Evolutionary conservation across 2,329 filamentous ascomycete species (phyloP).

Genomic region (Didymella keratinophila): DNA sequence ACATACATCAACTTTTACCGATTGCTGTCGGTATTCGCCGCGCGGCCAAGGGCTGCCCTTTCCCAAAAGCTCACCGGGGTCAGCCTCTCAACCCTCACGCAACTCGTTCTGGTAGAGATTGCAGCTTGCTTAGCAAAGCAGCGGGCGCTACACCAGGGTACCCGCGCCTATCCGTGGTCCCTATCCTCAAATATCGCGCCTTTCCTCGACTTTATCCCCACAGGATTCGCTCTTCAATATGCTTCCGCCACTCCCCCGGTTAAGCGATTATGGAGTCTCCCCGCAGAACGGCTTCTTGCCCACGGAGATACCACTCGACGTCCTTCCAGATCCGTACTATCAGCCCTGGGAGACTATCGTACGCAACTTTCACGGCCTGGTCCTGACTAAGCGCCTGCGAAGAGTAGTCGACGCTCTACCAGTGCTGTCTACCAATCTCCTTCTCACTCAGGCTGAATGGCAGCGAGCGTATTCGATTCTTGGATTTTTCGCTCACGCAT

Average conservation of each 20-base stretch:
- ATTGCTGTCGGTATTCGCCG: constrained; percentile 7
- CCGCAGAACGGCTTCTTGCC: constrained; percentile 87
- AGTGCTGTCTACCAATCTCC: constrained; percentile 80
- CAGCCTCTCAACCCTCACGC: constrained; percentile 6
- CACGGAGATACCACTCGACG: constrained; percentile 76
- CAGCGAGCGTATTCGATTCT: constrained; percentile 83
- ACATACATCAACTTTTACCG: not conserved
- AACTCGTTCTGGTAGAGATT: constrained; percentile 7
- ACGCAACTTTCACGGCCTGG: constrained; percentile 83
- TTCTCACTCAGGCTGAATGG: constrained; percentile 90
- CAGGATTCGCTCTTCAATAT: constrained; percentile 35
- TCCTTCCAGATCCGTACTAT: constrained; percentile 89
- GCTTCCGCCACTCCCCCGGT: constrained; percentile 54
- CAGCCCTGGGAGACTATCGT: constrained; percentile 91
- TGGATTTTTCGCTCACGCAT: constrained; percentile 81
- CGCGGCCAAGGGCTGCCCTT: constrained; percentile 15
- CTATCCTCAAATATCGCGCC: constrained; percentile 9
- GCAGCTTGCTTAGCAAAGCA: constrained; percentile 17
- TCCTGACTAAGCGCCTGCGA: constrained; percentile 84
- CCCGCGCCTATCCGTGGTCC: constrained; percentile 12
- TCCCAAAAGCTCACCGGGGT: constrained; percentile 5
- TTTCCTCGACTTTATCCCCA: constrained; percentile 5
- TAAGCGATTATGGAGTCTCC: constrained; percentile 82
- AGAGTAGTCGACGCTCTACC: constrained; percentile 81
- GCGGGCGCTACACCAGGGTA: constrained; percentile 16